phyloP scores from a whole-genome alignment of 306 rosid species.

The Sphenostylis stenocarpa region DNA sequence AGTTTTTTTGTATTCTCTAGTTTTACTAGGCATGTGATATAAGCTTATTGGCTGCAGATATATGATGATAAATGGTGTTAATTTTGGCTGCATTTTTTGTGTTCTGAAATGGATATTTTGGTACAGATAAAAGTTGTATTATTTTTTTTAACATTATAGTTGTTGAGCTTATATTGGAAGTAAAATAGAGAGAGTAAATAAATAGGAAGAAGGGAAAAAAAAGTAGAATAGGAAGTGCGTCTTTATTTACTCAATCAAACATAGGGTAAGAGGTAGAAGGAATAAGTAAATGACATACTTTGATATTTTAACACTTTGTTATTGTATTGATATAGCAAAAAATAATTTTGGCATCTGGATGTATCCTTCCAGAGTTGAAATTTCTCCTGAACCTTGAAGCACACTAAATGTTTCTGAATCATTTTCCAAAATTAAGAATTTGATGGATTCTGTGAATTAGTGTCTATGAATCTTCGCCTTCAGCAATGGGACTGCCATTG shows the following conservation, averaged over 20 bases:
- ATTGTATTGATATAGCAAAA: neutral
- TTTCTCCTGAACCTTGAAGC: neutral
- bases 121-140: neutral
- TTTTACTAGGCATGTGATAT: conserved; percentile 4
- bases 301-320: neutral
- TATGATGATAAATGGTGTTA: conserved; percentile 27
- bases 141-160: neutral
- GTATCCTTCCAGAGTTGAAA: neutral
- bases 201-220: neutral
- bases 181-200: neutral
- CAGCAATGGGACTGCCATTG: neutral
- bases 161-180: neutral
- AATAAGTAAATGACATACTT: neutral
- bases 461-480: conserved; percentile 5
- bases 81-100: neutral
- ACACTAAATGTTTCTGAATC: neutral
- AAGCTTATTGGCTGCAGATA: conserved; percentile 8
- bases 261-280: neutral
- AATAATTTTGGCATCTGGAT: conserved; percentile 11
- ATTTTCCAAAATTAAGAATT: neutral
- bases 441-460: neutral
- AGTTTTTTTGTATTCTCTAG: neutral
- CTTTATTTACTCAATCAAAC: neutral
- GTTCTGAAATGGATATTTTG: conserved; percentile 8
- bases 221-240: neutral